These are phyloP conservation scores for Knufia fluminis DNA, from an alignment of 2,329 filamentous ascomycete species.

Conservation along the genomic window DNA sequence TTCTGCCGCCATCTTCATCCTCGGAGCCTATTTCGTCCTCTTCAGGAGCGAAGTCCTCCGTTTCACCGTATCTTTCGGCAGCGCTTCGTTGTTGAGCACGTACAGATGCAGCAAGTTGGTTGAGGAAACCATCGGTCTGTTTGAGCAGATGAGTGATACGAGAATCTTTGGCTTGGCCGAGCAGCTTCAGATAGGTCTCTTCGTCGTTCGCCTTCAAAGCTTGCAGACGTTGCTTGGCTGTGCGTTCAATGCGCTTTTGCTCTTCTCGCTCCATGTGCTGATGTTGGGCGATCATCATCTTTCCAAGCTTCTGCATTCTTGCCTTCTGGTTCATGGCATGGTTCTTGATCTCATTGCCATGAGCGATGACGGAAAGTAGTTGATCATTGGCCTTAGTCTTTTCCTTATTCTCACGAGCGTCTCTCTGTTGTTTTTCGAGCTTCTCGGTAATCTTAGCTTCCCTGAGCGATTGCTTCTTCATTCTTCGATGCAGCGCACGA, in stretches of 20 bases:
- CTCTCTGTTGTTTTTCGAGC: slow-evolving; percentile 95
- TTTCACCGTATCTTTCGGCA: slow-evolving; percentile 62
- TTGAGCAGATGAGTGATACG: slow-evolving; percentile 95
- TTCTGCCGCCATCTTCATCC: slow-evolving; percentile 56
- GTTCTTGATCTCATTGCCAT: slow-evolving; percentile 67
- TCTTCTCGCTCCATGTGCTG: slow-evolving; percentile 98
- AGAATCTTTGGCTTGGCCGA: slow-evolving; percentile 97
- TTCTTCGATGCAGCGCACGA: slow-evolving; percentile 75
- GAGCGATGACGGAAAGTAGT: slow-evolving; percentile 73
- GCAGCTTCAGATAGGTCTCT: slow-evolving; percentile 93
- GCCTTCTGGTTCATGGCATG: slow-evolving; percentile 57
- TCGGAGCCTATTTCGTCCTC: slow-evolving; percentile 61
- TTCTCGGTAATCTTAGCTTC: slow-evolving; percentile 98
- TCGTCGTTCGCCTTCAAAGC: slow-evolving; percentile 98
- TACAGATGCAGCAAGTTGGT: slow-evolving; percentile 88
- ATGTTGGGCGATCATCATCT: slow-evolving; percentile 81
- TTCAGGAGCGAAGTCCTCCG: slow-evolving; percentile 52
- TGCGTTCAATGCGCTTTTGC: slow-evolving; percentile 94
- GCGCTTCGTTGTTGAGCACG: slow-evolving; percentile 84
- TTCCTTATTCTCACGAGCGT: slow-evolving; percentile 89
- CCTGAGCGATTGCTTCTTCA: slow-evolving; percentile 94
- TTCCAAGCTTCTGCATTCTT: slow-evolving; percentile 77
- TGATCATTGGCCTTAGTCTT: slow-evolving; percentile 97
- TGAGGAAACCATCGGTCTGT: slow-evolving; percentile 95
- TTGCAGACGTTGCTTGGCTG: slow-evolving; percentile 98